A percentile compares a stretch with the other conserved stretches of the same genome.
phyloP scores from a whole-genome alignment of 2,329 filamentous ascomycete species.

The Tolypocladium paradoxum region DNA sequence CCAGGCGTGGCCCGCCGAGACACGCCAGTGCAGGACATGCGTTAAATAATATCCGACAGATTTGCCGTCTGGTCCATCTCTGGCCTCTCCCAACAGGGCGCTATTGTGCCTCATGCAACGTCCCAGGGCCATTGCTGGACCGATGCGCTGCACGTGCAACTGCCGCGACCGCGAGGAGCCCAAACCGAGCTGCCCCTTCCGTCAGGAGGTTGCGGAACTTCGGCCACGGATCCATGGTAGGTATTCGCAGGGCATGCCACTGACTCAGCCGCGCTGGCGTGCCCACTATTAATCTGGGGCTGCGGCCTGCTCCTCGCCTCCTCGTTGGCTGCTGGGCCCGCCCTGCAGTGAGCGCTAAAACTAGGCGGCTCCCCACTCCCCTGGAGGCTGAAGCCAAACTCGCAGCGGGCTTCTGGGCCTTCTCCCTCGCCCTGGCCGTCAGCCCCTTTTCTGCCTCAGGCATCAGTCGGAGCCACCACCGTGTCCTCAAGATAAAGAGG shows the following conservation, averaged over 20 bases:
- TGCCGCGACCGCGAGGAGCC: background rate
- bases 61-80: background rate
- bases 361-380: background rate
- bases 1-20: background rate
- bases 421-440: background rate
- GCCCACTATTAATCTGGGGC: background rate
- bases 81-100: background rate
- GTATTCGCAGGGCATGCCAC: background rate
- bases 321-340: background rate
- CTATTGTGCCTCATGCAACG: background rate
- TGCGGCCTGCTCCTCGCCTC: background rate
- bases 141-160: background rate
- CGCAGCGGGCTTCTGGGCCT: background rate
- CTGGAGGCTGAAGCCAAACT: background rate
- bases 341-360: background rate
- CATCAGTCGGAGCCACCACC: slow-evolving; percentile 8
- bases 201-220: background rate
- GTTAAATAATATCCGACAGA: background rate
- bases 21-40: background rate
- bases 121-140: background rate
- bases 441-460: slow-evolving; percentile 11
- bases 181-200: background rate
- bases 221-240: too few relatives aligned
- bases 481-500: slow-evolving; percentile 25
- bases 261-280: background rate